Conservation (phyloP, 2,329 filamentous ascomycete species). For the Trichoderma sp. region DNA sequence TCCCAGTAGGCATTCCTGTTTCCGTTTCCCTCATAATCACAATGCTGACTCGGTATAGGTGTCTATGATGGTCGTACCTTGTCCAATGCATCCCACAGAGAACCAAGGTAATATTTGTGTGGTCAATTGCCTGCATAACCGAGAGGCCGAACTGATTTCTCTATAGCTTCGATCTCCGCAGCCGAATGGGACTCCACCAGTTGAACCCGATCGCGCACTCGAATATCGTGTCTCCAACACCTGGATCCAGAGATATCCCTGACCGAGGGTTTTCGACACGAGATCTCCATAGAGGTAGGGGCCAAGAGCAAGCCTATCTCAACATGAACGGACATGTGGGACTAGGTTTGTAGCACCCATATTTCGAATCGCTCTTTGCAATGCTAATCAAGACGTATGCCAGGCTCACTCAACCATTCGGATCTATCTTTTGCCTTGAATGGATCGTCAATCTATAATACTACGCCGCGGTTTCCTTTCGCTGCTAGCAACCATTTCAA, state of each 20-base stretch:
- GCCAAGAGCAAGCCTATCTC: slow-evolving; percentile 22
- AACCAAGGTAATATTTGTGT: slow-evolving; percentile 27
- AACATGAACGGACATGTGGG: slow-evolving; percentile 18
- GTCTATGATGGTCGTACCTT: slow-evolving; percentile 28
- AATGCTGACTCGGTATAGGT: slow-evolving; percentile 27
- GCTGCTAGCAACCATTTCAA: slow-evolving; percentile 27
- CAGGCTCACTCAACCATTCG: slow-evolving; percentile 29
- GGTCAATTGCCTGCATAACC: neutral
- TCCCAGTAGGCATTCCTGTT: slow-evolving; percentile 26
- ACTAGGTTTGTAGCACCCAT: slow-evolving; percentile 21
- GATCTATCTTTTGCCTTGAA: slow-evolving; percentile 32
- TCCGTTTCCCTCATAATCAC: neutral
- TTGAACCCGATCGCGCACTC: slow-evolving; percentile 40
- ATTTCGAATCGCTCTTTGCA: neutral
- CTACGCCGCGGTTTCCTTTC: slow-evolving; percentile 32
- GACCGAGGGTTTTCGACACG: slow-evolving; percentile 28
- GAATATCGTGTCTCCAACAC: slow-evolving; percentile 39
- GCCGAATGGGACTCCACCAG: slow-evolving; percentile 36
- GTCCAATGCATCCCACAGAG: slow-evolving; percentile 24
- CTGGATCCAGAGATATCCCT: slow-evolving; percentile 30
- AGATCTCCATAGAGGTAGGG: slow-evolving; percentile 26
- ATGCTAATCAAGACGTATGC: neutral
- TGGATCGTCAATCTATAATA: slow-evolving; percentile 34
- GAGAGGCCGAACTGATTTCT: neutral
- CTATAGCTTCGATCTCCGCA: slow-evolving; percentile 34